A percentile compares a stretch with the other conserved stretches of the same genome.
These are phyloP conservation scores for Paulownia fortunei DNA, from an alignment of 257 asterid genomes.

Conservation along the genomic window DNA sequence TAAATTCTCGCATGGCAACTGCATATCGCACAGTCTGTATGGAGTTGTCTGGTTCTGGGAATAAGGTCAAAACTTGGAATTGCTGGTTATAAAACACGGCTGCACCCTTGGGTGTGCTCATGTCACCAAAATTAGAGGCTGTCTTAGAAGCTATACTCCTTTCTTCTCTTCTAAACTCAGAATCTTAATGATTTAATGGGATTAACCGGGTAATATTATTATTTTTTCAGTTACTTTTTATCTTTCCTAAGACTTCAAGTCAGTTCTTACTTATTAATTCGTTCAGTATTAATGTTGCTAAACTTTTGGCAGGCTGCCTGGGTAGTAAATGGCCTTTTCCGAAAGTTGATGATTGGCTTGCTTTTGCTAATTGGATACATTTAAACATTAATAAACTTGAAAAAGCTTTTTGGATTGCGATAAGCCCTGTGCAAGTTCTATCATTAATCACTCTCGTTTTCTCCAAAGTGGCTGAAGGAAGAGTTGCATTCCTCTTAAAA, in stretches of 20 bases:
- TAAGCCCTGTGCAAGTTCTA: slow-evolving; percentile 40
- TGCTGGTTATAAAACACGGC: slow-evolving; percentile 35
- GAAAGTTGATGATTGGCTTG: slow-evolving; percentile 65
- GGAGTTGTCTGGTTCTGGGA: slow-evolving; percentile 46
- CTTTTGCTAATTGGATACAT: slow-evolving; percentile 61
- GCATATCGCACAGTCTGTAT: slow-evolving; percentile 43
- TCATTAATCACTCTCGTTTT: slow-evolving; percentile 36
- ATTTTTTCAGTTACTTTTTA: slow-evolving; percentile 28
- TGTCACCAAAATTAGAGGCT: slow-evolving; percentile 45
- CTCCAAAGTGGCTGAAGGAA: slow-evolving; percentile 45
- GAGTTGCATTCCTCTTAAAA: slow-evolving; percentile 41
- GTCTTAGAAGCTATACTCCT: slow-evolving; percentile 49
- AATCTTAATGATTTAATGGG: slow-evolving; percentile 43
- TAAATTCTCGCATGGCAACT: slow-evolving; percentile 46
- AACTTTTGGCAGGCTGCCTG: slow-evolving; percentile 80
- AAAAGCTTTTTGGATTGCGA: slow-evolving; percentile 54
- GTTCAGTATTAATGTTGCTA: slow-evolving; percentile 51
- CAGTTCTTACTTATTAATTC: background rate
- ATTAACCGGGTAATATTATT: slow-evolving; percentile 57
- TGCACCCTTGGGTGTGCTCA: slow-evolving; percentile 41
- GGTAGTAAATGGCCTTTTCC: slow-evolving; percentile 49
- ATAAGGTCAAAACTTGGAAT: slow-evolving; percentile 36
- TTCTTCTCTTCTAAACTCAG: no score
- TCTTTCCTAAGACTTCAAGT: slow-evolving; percentile 23
- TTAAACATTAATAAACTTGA: slow-evolving; percentile 46